Percentiles rank a stretch among this genome's conserved stretches.
phyloP scores from a whole-genome alignment of 1,284 basidiomycete species.

The Leccinum fallax region DNA sequence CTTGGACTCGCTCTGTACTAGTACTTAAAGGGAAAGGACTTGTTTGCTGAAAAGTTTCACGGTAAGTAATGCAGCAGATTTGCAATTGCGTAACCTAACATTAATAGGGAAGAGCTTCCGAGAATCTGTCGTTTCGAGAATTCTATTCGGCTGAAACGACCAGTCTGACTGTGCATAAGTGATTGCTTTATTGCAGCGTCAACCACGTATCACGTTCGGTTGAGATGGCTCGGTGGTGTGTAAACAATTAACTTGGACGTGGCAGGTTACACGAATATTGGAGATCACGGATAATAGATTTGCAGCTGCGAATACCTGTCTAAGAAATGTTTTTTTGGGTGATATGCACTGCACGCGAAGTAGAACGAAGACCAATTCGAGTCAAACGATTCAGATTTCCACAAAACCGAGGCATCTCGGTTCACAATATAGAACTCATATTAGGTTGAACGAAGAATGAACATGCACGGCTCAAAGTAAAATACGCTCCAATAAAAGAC shows the following conservation, averaged over 20 bases:
- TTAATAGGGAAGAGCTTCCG: neutral
- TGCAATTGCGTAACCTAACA: neutral
- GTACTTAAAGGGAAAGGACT: neutral
- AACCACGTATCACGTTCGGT: too few relatives aligned
- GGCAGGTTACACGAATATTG: too few relatives aligned
- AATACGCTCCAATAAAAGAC: neutral
- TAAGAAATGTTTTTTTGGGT: too few relatives aligned
- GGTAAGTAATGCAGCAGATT: neutral
- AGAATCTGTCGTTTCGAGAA: neutral
- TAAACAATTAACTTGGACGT: too few relatives aligned
- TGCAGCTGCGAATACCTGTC: too few relatives aligned
- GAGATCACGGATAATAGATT: too few relatives aligned
- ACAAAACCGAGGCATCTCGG: neutral
- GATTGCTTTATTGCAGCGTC: neutral
- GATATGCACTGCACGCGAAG: neutral
- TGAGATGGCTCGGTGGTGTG: too few relatives aligned
- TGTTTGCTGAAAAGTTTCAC: neutral
- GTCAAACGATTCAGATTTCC: neutral
- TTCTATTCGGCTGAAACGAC: neutral
- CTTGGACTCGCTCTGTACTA: neutral
- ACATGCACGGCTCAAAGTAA: conserved; percentile 10
- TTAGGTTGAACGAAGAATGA: conserved; percentile 14
- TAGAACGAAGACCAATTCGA: neutral
- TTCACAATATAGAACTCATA: neutral
- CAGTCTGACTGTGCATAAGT: neutral